Percentiles rank a stretch among this genome's conserved stretches.
Conservation (phyloP, 139 green algal species). For the Pedinophyceae sp. region DNA sequence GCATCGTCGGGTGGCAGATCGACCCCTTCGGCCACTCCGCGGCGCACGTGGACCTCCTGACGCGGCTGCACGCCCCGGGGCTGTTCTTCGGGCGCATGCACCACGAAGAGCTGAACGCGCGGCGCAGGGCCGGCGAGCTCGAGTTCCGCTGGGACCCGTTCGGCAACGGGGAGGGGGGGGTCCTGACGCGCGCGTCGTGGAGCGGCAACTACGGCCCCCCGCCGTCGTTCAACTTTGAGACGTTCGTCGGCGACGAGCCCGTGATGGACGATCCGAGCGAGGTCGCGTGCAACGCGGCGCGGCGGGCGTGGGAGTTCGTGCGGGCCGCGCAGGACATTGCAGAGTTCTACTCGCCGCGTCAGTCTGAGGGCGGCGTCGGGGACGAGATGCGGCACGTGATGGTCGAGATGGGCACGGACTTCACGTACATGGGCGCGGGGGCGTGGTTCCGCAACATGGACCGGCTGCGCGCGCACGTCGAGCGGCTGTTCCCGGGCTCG, state of each 20-base stretch:
- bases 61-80: constrained; percentile 52
- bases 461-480: constrained; percentile 46
- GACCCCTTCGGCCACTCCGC: constrained; percentile 83
- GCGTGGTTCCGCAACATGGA: constrained; percentile 71
- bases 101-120: no score
- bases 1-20: constrained; percentile 62
- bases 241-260: constrained; percentile 16
- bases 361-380: not conserved
- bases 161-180: no score
- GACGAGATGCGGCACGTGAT: constrained; percentile 39
- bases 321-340: not conserved
- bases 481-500: no score
- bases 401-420: constrained; percentile 72
- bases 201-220: constrained; percentile 60
- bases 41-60: constrained; percentile 60
- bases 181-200: no score
- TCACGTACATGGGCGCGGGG: constrained; percentile 48
- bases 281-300: constrained; percentile 57
- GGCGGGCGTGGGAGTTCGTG: constrained; percentile 61
- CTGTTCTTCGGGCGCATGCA: constrained; percentile 73
- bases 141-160: no score
- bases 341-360: not conserved
- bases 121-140: no score
- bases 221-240: constrained; percentile 57
- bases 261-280: constrained; percentile 54